phyloP scores from a whole-genome alignment of 2,329 filamentous ascomycete genomes.

The Daldinia eschscholtzii region DNA sequence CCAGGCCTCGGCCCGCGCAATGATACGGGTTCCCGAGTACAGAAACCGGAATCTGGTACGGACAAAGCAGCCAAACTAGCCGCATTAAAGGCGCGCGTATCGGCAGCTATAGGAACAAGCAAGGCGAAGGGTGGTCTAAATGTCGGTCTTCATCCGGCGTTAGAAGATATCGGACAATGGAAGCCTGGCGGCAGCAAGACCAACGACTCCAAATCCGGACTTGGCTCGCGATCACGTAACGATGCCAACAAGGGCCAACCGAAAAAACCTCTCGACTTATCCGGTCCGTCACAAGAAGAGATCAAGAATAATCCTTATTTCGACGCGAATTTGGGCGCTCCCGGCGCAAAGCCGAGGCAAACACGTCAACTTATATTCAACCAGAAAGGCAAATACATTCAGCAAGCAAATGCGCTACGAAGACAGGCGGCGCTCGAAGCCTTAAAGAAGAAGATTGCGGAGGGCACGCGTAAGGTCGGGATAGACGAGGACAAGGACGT shows the following conservation, averaged over 20 bases:
- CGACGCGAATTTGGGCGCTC: constrained; percentile 74
- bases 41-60: constrained; percentile 69
- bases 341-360: constrained; percentile 72
- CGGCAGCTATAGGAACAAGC: constrained; percentile 74
- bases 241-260: constrained; percentile 33
- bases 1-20: constrained; percentile 68
- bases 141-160: constrained; percentile 76
- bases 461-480: constrained; percentile 87
- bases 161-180: constrained; percentile 61
- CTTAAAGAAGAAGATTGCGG: constrained; percentile 94
- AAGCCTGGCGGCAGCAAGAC: constrained; percentile 46
- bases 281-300: constrained; percentile 51
- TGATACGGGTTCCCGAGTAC: constrained; percentile 66
- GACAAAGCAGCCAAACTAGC: constrained; percentile 78
- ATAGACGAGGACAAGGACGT: constrained; percentile 91
- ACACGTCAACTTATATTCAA: constrained; percentile 89
- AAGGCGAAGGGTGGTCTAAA: constrained; percentile 66
- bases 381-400: constrained; percentile 96
- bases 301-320: constrained; percentile 80
- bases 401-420: constrained; percentile 89
- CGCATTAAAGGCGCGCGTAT: constrained; percentile 82
- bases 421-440: constrained; percentile 89
- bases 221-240: constrained; percentile 41
- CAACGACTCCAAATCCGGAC: constrained; percentile 56
- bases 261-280: constrained; percentile 53